These are phyloP conservation scores for Achaetomium macrosporum DNA, from an alignment of 2,329 filamentous ascomycete genomes.

Conservation along the genomic window DNA sequence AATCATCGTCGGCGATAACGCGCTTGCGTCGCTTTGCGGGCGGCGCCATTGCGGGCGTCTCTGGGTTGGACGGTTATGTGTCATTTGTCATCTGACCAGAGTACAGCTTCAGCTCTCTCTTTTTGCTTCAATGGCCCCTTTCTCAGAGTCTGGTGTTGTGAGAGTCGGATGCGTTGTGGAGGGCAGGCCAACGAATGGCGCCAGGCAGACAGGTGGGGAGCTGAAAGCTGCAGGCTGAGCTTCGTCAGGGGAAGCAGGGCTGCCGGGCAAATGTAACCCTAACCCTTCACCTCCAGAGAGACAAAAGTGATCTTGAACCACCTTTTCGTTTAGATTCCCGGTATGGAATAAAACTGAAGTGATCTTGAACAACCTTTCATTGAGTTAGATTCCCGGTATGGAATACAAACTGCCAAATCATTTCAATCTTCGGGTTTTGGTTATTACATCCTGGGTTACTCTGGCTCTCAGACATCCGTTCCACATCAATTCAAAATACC, in stretches of 20 bases:
- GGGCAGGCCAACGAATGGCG: not conserved
- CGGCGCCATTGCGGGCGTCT: slow-evolving; percentile 44
- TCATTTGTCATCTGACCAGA: slow-evolving; percentile 18
- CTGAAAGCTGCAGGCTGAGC: slow-evolving; percentile 5
- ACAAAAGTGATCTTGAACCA: no score
- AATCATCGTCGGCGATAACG: slow-evolving; percentile 22
- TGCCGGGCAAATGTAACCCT: not conserved
- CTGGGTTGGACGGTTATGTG: slow-evolving; percentile 5
- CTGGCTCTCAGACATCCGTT: not conserved
- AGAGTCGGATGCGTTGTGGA: not conserved
- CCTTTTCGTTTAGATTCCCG: no score
- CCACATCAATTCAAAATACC: slow-evolving; percentile 28
- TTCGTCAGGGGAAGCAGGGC: not conserved
- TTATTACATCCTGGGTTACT: not conserved
- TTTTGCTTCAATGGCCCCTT: not conserved
- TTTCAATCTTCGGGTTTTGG: not conserved
- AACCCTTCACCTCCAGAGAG: not conserved
- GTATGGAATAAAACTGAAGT: no score
- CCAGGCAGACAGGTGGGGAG: slow-evolving; percentile 8
- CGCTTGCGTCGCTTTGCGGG: slow-evolving; percentile 40
- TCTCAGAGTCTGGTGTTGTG: not conserved
- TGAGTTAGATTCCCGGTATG: no score
- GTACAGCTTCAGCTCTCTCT: no score
- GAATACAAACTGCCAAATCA: no score
- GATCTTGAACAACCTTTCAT: no score